phyloP scores from a whole-genome alignment of 2,329 filamentous ascomycete species.

The Diplodia scrobiculata region DNA sequence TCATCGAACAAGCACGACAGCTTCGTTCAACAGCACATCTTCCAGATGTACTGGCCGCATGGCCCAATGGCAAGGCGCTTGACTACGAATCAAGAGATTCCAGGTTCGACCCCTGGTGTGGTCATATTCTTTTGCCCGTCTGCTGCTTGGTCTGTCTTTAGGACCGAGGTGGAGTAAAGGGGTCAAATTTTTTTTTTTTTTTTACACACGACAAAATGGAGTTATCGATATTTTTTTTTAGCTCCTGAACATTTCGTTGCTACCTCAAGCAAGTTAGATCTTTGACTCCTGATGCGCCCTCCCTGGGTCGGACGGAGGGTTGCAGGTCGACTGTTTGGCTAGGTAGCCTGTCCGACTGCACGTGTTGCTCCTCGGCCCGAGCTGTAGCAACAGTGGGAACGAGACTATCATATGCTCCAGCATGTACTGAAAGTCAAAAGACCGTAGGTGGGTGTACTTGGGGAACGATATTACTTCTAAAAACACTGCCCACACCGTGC shows the following conservation, averaged over 20 bases:
- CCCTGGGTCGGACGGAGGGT: not conserved
- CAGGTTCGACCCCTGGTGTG: slow-evolving; percentile 35
- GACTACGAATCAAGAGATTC: slow-evolving; percentile 56
- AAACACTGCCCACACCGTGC: no score
- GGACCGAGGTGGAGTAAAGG: not conserved
- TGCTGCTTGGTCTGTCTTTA: not conserved
- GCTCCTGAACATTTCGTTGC: no score
- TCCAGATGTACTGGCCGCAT: slow-evolving; percentile 33
- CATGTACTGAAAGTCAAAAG: no score
- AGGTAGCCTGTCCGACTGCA: not conserved
- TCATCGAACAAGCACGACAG: not conserved
- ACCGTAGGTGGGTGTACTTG: no score
- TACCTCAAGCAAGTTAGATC: no score
- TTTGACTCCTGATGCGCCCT: no score
- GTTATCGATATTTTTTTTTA: no score
- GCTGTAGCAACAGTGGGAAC: no score
- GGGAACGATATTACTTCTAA: no score
- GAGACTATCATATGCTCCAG: no score
- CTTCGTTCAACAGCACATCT: not conserved
- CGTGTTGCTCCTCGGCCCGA: no score
- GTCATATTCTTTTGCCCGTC: slow-evolving; percentile 15
- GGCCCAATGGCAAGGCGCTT: slow-evolving; percentile 62
- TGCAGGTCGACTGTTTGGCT: not conserved
- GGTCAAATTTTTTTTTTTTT: not conserved
- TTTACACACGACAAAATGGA: no score